Percentiles rank a stretch among this genome's conserved stretches.
Evolutionary conservation across 495 filamentous ascomycete species (phyloP).

Genomic region (Bathelium albidoporum): DNA sequence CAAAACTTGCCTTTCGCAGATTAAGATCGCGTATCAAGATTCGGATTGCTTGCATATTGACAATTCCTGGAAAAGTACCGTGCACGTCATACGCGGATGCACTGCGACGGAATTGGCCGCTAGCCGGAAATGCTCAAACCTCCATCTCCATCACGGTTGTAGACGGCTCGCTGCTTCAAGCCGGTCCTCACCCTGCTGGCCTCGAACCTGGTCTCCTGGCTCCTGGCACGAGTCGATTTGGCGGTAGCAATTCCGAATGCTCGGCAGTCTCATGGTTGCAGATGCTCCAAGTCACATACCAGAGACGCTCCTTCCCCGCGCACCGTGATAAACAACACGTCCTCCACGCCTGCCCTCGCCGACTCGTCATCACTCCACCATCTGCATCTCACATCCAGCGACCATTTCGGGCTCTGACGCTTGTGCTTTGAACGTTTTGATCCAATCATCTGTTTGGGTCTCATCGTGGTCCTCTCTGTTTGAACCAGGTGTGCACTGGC

Average conservation of each 20-base stretch:
- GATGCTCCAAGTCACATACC: slow-evolving; percentile 1
- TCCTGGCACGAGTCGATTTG: background rate
- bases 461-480: background rate
- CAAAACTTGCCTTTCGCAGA: too few species aligned
- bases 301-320: slow-evolving; percentile 5
- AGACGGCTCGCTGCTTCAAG: slow-evolving; percentile 1
- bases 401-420: background rate
- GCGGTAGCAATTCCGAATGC: background rate
- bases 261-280: background rate
- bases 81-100: background rate
- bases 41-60: background rate
- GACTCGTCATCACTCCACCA: background rate
- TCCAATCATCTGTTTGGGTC: background rate
- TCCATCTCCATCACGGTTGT: slow-evolving; percentile 6
- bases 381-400: background rate
- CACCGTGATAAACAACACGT: slow-evolving; percentile 5
- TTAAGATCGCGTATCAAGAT: too few species aligned
- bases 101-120: background rate
- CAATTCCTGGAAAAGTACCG: background rate
- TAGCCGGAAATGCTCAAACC: slow-evolving; percentile 4
- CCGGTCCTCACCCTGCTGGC: background rate
- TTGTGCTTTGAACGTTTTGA: background rate
- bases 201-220: background rate
- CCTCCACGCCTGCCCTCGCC: slow-evolving; percentile 1
- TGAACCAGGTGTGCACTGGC: background rate